Evolutionary conservation across 805 yeast genomes (phyloP).

Genomic region (Cyberlindnera lachancei): DNA sequence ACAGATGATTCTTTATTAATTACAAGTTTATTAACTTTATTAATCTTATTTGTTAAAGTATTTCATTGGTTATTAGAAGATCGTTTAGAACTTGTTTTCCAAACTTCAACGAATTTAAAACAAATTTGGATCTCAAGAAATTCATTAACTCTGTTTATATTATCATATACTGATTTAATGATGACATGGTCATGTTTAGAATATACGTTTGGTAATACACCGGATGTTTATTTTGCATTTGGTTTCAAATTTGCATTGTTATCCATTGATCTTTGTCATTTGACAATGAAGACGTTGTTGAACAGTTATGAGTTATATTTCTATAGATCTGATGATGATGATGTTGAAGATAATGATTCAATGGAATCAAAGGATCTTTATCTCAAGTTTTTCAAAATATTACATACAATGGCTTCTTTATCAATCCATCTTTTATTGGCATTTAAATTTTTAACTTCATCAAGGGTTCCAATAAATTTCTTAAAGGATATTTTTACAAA

Average conservation of each 20-base stretch:
- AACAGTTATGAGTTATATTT: conserved; percentile 51
- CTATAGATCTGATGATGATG: conserved; percentile 40
- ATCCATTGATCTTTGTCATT: conserved; percentile 43
- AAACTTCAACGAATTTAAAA: conserved; percentile 29
- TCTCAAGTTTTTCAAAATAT: conserved; percentile 49
- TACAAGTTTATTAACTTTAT: conserved; percentile 30
- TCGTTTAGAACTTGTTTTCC: conserved; percentile 41
- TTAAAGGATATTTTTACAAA: conserved; percentile 42
- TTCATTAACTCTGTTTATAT: conserved; percentile 35
- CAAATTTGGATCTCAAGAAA: conserved; percentile 32
- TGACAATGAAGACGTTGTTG: conserved; percentile 38
- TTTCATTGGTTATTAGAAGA: conserved; percentile 66
- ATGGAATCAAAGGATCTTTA: conserved; percentile 69
- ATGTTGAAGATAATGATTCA: conserved; percentile 50
- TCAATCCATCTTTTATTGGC: conserved; percentile 39
- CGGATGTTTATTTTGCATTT: conserved; percentile 55
- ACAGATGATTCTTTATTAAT: conserved; percentile 39
- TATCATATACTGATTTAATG: conserved; percentile 42
- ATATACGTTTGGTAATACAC: conserved; percentile 28
- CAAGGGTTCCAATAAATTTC: conserved; percentile 38
- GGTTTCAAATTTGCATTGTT: conserved; percentile 72
- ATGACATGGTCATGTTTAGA: conserved; percentile 51
- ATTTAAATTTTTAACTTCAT: conserved; percentile 37
- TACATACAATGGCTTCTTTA: conserved; percentile 41
- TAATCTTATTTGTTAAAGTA: conserved; percentile 48